These are phyloP conservation scores for Pterula multifida DNA, from an alignment of 1,284 basidiomycete genomes.

Conservation along the genomic window DNA sequence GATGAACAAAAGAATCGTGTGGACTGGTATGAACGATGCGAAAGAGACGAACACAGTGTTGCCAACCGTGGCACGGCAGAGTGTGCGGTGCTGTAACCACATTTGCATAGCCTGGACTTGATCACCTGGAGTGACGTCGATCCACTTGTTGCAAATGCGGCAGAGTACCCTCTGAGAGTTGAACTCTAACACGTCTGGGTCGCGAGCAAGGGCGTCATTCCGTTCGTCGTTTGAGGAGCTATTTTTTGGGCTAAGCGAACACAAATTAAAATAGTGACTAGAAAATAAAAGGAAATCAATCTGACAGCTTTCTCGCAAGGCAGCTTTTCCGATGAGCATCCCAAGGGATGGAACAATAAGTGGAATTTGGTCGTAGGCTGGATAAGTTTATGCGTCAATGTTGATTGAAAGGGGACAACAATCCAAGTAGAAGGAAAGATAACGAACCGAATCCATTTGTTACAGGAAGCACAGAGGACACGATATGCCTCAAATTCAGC, in stretches of 20 bases:
- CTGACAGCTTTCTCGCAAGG: slow-evolving; percentile 58
- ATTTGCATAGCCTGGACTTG: slow-evolving; percentile 38
- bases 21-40: not conserved
- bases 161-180: slow-evolving; percentile 60
- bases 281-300: slow-evolving; percentile 6
- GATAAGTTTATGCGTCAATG: not conserved
- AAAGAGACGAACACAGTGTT: not conserved
- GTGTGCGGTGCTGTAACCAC: slow-evolving; percentile 38
- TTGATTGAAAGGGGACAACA: not conserved
- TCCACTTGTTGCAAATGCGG: slow-evolving; percentile 54
- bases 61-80: slow-evolving; percentile 21
- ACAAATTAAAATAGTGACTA: slow-evolving; percentile 9
- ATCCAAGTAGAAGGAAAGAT: not conserved
- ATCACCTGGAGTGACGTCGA: slow-evolving; percentile 39
- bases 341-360: slow-evolving; percentile 77
- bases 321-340: slow-evolving; percentile 70
- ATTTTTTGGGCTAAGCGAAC: slow-evolving; percentile 30
- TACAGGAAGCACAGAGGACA: slow-evolving; percentile 63
- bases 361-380: slow-evolving; percentile 58
- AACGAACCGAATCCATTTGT: slow-evolving; percentile 59
- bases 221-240: slow-evolving; percentile 47
- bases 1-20: not conserved
- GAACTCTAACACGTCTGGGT: slow-evolving; percentile 57
- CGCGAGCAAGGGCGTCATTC: slow-evolving; percentile 41
- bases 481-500: slow-evolving; percentile 67